Evolutionary conservation across 2,329 filamentous ascomycete species (phyloP).

Genomic region (Penicillium sp.): DNA sequence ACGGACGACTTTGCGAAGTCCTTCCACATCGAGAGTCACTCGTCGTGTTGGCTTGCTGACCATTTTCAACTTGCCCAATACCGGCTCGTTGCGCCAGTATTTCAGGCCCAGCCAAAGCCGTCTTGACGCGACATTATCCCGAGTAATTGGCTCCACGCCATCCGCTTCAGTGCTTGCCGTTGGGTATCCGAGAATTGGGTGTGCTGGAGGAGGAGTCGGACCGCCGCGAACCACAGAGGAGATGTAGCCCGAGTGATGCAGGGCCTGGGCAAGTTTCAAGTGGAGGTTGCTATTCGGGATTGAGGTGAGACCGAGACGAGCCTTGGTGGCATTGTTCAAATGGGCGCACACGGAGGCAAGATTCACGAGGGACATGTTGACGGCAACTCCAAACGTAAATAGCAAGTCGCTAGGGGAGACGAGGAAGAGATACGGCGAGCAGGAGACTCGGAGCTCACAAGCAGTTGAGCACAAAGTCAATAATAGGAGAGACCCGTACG

Average conservation of each 20-base stretch:
- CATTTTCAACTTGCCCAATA: conserved; percentile 60
- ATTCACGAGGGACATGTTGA: conserved; percentile 64
- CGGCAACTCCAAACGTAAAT: conserved; percentile 10
- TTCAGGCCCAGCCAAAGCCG: conserved; percentile 86
- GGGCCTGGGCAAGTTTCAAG: conserved; percentile 65
- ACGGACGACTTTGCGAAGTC: conserved; percentile 60
- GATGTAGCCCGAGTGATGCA: conserved; percentile 78
- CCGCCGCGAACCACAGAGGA: conserved; percentile 71
- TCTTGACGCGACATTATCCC: conserved; percentile 64
- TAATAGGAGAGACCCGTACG: too few relatives aligned
- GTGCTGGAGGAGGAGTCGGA: conserved; percentile 49
- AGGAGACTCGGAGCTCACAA: neutral
- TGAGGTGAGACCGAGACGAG: conserved; percentile 77
- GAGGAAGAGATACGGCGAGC: conserved; percentile 4
- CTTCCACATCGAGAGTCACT: conserved; percentile 58
- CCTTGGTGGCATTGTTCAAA: conserved; percentile 79
- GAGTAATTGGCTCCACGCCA: conserved; percentile 52
- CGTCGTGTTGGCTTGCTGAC: conserved; percentile 69
- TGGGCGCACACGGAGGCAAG: conserved; percentile 80
- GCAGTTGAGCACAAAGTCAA: too few relatives aligned
- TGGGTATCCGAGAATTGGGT: conserved; percentile 50
- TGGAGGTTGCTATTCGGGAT: conserved; percentile 76
- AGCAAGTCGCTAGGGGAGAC: conserved; percentile 10
- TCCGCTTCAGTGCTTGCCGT: conserved; percentile 36
- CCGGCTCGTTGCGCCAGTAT: conserved; percentile 78